These are phyloP conservation scores for Dendrobium huoshanense DNA, from an alignment of 106 monocot genomes.

Conservation along the genomic window DNA sequence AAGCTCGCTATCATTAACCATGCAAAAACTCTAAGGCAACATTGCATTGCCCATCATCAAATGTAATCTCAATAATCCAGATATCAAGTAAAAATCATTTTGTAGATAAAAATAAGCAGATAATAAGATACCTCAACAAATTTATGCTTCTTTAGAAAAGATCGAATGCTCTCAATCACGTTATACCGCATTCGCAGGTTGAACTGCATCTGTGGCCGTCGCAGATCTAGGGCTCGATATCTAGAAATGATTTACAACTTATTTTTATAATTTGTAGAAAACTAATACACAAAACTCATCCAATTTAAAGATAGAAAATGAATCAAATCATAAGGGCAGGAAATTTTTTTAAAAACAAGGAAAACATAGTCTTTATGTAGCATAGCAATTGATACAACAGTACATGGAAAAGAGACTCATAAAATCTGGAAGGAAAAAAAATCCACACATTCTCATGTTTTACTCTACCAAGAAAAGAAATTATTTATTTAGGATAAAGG, in stretches of 20 bases:
- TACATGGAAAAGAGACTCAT: not conserved
- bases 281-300: not conserved
- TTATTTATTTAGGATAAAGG: not conserved
- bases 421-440: not conserved
- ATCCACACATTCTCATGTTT: not conserved
- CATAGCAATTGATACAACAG: not conserved
- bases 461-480: not conserved
- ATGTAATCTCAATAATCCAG: not conserved
- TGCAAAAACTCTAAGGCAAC: not conserved
- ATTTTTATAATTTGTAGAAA: slow-evolving; percentile 9
- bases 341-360: not conserved
- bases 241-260: slow-evolving; percentile 33
- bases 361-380: not conserved
- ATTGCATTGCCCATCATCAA: not conserved
- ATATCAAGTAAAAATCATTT: not conserved
- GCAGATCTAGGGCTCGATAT: slow-evolving; percentile 82
- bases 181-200: slow-evolving; percentile 77
- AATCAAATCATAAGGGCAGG: not conserved
- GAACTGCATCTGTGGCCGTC: slow-evolving; percentile 84
- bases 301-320: not conserved
- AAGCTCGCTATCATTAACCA: not conserved
- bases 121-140: slow-evolving; percentile 74
- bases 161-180: slow-evolving; percentile 68
- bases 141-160: slow-evolving; percentile 84
- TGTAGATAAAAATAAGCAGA: not conserved